Evolutionary conservation across 1,139 yeast genomes (phyloP).

Genomic region (Hyphopichia fennica): DNA sequence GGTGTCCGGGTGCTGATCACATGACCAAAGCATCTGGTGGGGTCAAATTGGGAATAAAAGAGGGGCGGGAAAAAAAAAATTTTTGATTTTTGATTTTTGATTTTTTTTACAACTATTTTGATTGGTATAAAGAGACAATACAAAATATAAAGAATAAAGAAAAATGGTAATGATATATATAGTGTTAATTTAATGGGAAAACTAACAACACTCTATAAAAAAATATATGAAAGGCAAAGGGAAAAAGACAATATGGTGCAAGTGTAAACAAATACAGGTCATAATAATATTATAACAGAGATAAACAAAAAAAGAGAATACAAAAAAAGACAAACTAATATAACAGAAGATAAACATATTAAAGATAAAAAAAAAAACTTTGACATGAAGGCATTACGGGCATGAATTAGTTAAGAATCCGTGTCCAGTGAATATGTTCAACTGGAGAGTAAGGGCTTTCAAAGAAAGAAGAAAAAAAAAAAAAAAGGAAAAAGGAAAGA

Average conservation of each 20-base stretch:
- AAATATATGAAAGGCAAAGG: background rate
- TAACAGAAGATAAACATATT: background rate
- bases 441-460: too few species aligned
- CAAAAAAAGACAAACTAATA: background rate
- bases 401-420: background rate
- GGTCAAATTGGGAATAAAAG: too few species aligned
- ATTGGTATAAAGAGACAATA: too few species aligned
- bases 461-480: too few species aligned
- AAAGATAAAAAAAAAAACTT: background rate
- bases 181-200: too few species aligned
- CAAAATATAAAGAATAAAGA: too few species aligned
- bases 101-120: too few species aligned
- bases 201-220: too few species aligned
- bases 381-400: background rate
- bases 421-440: background rate
- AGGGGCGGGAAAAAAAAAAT: too few species aligned
- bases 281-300: background rate
- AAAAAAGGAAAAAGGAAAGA: background rate
- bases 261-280: background rate
- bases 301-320: background rate
- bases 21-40: background rate
- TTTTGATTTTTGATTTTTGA: too few species aligned
- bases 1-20: background rate
- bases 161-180: too few species aligned
- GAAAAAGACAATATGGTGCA: too few species aligned